A percentile compares a stretch with the other conserved stretches of the same genome.
Conservation (phyloP, 2,329 filamentous ascomycete species). For the Epicoccum sorghinum region DNA sequence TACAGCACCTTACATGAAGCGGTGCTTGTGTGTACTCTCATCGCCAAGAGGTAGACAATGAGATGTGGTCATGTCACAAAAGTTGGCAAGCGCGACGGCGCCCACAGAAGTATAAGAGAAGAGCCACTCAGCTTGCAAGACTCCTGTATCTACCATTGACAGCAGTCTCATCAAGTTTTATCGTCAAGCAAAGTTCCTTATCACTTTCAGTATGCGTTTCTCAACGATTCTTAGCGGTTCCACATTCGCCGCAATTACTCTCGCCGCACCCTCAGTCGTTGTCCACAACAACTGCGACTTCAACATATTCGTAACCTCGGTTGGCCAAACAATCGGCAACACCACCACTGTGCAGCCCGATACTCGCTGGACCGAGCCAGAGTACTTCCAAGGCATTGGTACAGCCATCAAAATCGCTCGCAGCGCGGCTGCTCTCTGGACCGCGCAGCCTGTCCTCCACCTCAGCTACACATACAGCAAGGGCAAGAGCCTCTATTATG, state of each 20-base stretch:
- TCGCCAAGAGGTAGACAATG: conserved; percentile 2
- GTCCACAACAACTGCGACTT: conserved; percentile 36
- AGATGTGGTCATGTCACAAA: conserved; percentile 3
- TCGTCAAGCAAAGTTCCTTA: background rate
- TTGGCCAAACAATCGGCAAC: conserved; percentile 12
- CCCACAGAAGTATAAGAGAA: conserved; percentile 9
- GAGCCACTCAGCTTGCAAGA: background rate
- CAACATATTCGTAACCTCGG: conserved; percentile 30
- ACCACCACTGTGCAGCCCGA: conserved; percentile 12
- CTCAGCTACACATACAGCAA: conserved; percentile 31
- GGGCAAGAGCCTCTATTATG: conserved; percentile 30
- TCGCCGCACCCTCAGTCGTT: conserved; percentile 20
- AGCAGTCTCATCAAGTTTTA: background rate
- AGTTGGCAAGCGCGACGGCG: background rate
- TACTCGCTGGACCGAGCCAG: conserved; percentile 16
- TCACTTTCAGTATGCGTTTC: conserved; percentile 23
- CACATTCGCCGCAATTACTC: conserved; percentile 17
- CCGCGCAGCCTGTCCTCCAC: conserved; percentile 24
- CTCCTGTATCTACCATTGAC: background rate
- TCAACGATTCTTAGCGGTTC: conserved; percentile 21
- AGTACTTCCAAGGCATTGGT: conserved; percentile 24
- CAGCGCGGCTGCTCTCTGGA: conserved; percentile 19
- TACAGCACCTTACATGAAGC: conserved; percentile 20
- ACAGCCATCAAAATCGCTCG: conserved; percentile 35
- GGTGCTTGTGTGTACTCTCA: conserved; percentile 19